Evolutionary conservation across 2,329 filamentous ascomycete species (phyloP).

Genomic region (Albophoma yamanashiensis): DNA sequence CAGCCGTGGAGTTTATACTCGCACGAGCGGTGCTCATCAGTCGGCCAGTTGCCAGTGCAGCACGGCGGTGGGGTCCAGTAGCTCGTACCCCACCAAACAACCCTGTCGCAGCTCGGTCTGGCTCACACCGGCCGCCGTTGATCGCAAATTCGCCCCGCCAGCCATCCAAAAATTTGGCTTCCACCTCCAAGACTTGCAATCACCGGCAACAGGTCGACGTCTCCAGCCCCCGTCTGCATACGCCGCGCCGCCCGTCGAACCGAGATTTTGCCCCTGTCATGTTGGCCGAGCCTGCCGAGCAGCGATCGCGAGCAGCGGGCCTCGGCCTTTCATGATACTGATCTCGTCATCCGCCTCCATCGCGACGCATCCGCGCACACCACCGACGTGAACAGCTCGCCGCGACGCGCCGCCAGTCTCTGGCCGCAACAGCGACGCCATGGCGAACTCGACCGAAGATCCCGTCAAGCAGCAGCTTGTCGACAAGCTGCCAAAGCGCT

Average conservation of each 20-base stretch:
- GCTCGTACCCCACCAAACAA: conserved; percentile 1
- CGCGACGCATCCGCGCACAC: neutral
- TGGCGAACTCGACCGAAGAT: conserved; percentile 4
- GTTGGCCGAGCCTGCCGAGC: conserved; percentile 1
- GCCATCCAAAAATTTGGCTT: neutral
- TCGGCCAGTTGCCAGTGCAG: neutral
- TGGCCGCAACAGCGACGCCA: neutral
- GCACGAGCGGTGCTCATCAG: too few relatives aligned
- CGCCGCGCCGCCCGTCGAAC: neutral
- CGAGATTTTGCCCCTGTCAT: conserved; percentile 1
- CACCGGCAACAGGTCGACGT: neutral
- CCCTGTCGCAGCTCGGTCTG: neutral
- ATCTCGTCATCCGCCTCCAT: neutral
- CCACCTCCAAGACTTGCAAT: neutral
- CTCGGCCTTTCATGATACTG: conserved; percentile 1
- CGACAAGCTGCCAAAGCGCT: conserved; percentile 77
- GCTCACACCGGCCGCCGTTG: neutral
- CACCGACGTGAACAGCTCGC: neutral
- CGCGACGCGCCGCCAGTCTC: neutral
- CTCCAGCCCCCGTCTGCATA: neutral
- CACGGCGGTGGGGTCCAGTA: neutral
- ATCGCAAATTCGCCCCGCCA: neutral
- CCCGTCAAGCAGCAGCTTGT: conserved; percentile 68
- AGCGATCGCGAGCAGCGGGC: conserved; percentile 3
- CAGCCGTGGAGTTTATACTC: too few relatives aligned